Conservation (phyloP, 2,329 filamentous ascomycete genomes). For the Fusarium xyrophilum region DNA sequence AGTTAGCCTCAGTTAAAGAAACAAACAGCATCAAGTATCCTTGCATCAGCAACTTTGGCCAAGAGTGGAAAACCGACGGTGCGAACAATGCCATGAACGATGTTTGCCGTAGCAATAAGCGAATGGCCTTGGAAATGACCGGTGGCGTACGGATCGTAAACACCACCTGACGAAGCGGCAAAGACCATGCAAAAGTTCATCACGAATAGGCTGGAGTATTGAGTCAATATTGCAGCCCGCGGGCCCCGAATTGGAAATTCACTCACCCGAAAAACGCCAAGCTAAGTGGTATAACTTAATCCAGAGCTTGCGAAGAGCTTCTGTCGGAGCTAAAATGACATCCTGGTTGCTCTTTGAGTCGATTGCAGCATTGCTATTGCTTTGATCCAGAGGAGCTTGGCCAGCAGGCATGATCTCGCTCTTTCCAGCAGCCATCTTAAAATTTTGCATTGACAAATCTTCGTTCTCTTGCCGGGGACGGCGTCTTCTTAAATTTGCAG, state of each 20-base stretch:
- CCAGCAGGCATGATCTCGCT: background rate
- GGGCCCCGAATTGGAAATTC: background rate
- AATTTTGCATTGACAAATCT: background rate
- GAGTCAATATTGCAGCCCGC: background rate
- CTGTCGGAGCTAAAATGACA: background rate
- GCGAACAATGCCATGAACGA: conserved; percentile 19
- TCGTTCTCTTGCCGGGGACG: accelerated
- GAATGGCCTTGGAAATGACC: conserved; percentile 23
- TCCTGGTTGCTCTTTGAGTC: background rate
- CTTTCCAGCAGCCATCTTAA: background rate
- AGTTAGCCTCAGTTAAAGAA: background rate
- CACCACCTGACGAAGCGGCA: conserved; percentile 12
- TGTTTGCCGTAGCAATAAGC: conserved; percentile 3
- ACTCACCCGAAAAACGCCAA: background rate
- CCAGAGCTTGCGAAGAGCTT: background rate
- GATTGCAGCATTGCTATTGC: accelerated
- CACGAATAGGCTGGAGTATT: background rate
- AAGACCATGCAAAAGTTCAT: conserved; percentile 24
- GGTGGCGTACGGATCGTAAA: conserved; percentile 19
- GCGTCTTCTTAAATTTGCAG: background rate
- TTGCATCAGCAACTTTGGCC: conserved; percentile 17
- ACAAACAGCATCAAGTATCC: accelerated
- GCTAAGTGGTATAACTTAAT: background rate
- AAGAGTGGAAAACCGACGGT: conserved; percentile 10
- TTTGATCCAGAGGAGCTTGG: background rate